These are phyloP conservation scores for Candida sphagnicola DNA, from an alignment of 805 yeast genomes.

Conservation along the genomic window DNA sequence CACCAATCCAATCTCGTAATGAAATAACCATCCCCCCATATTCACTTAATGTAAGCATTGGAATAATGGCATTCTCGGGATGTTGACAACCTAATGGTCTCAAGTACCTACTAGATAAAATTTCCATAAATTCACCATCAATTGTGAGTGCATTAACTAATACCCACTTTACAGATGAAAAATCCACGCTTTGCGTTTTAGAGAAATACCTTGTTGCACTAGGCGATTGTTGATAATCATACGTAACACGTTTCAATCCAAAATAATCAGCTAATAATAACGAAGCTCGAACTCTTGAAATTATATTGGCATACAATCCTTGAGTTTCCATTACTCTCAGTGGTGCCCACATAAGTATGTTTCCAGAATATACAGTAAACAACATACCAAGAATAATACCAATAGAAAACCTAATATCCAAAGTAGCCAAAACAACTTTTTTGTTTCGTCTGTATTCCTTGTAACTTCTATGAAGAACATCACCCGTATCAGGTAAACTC, in stretches of 20 bases:
- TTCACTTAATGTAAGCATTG: constrained; percentile 83
- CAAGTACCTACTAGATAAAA: constrained; percentile 85
- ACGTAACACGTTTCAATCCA: constrained; percentile 84
- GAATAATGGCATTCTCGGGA: constrained; percentile 76
- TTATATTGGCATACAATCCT: constrained; percentile 80
- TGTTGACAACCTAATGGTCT: constrained; percentile 82
- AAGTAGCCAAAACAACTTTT: constrained; percentile 49
- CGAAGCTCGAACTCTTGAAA: constrained; percentile 67
- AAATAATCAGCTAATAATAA: constrained; percentile 81
- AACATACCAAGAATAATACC: constrained; percentile 82
- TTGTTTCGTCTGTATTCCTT: constrained; percentile 34
- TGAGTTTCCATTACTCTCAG: constrained; percentile 69
- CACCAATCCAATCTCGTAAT: constrained; percentile 86
- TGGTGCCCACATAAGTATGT: constrained; percentile 75
- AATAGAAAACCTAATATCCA: constrained; percentile 53
- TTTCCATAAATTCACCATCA: constrained; percentile 89
- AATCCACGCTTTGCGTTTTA: constrained; percentile 68
- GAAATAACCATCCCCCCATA: constrained; percentile 96
- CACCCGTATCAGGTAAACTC: constrained; percentile 59
- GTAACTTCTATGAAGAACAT: constrained; percentile 42
- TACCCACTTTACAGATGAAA: constrained; percentile 83
- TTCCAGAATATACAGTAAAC: constrained; percentile 82
- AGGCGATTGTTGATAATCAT: constrained; percentile 89
- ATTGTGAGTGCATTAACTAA: constrained; percentile 83
- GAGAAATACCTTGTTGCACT: constrained; percentile 76